These are phyloP conservation scores for Penicillium sp. DNA, from an alignment of 2,329 filamentous ascomycete genomes.

Conservation along the genomic window DNA sequence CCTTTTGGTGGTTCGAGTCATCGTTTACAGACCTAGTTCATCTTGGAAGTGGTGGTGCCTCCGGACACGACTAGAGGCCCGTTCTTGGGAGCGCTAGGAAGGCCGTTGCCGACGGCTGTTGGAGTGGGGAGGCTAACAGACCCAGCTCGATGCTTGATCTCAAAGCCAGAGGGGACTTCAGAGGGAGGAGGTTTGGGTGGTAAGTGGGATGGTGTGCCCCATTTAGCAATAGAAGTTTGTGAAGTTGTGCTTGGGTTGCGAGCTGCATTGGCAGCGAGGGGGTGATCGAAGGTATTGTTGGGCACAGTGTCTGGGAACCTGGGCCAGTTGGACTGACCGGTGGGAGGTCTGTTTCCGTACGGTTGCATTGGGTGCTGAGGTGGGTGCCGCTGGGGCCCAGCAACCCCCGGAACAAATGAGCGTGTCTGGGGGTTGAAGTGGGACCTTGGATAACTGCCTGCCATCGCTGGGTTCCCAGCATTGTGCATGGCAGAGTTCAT, in stretches of 20 bases:
- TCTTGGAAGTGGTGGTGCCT: conserved; percentile 34
- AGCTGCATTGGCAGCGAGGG: conserved; percentile 19
- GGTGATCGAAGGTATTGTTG: conserved; percentile 29
- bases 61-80: conserved; percentile 48
- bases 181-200: conserved; percentile 56
- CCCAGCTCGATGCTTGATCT: conserved; percentile 41
- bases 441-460: conserved; percentile 80
- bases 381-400: conserved; percentile 36
- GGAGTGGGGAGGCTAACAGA: conserved; percentile 26
- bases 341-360: conserved; percentile 29
- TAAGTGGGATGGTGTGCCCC: conserved; percentile 55
- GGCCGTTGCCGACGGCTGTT: conserved; percentile 29
- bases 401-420: conserved; percentile 76
- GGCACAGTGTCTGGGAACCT: conserved; percentile 30
- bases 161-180: conserved; percentile 47
- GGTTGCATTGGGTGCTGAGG: conserved; percentile 34
- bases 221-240: conserved; percentile 52
- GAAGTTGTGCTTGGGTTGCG: conserved; percentile 29
- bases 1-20: neutral
- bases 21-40: conserved; percentile 24
- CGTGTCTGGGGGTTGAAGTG: conserved; percentile 94
- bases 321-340: conserved; percentile 35
- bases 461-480: conserved; percentile 78
- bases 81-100: conserved; percentile 30
- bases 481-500: conserved; percentile 65